phyloP scores from a whole-genome alignment of 805 yeast species.

The Starmerella bombi region DNA sequence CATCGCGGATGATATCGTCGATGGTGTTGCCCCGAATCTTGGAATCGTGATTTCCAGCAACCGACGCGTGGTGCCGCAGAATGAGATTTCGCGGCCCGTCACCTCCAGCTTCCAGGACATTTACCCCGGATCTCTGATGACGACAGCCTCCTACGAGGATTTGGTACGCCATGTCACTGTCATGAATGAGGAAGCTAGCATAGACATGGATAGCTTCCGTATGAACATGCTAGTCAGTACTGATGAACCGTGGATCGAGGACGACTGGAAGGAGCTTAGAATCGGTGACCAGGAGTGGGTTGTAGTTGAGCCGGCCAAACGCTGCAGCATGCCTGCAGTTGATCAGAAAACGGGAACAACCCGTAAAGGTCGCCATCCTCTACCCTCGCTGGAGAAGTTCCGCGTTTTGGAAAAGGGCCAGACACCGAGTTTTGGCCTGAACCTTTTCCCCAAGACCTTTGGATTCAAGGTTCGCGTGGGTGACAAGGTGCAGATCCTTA shows the following conservation, averaged over 20 bases:
- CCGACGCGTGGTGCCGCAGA: slow-evolving; percentile 19
- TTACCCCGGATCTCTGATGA: slow-evolving; percentile 25
- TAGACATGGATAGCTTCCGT: slow-evolving; percentile 24
- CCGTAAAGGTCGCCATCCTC: slow-evolving; percentile 22
- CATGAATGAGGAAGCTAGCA: slow-evolving; percentile 15
- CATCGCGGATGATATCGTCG: slow-evolving; percentile 9
- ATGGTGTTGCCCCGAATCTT: slow-evolving; percentile 2
- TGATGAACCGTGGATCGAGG: slow-evolving; percentile 27
- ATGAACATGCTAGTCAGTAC: slow-evolving; percentile 26
- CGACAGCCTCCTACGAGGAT: slow-evolving; percentile 22
- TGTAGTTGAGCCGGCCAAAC: slow-evolving; percentile 22
- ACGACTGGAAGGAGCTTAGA: slow-evolving; percentile 24
- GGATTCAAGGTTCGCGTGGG: slow-evolving; percentile 23
- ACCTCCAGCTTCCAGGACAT: slow-evolving; percentile 24
- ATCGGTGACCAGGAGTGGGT: slow-evolving; percentile 22
- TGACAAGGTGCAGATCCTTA: slow-evolving; percentile 20
- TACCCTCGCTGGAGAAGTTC: slow-evolving; percentile 23
- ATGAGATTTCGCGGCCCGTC: slow-evolving; percentile 1
- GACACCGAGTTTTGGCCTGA: slow-evolving; percentile 26
- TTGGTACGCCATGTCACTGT: slow-evolving; percentile 18
- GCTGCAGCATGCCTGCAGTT: slow-evolving; percentile 28
- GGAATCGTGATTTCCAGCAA: slow-evolving; percentile 21
- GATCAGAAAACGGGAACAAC: slow-evolving; percentile 21
- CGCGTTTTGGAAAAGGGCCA: slow-evolving; percentile 25
- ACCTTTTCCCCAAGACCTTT: slow-evolving; percentile 18